Percentiles rank a stretch among this genome's conserved stretches.
These are phyloP conservation scores for Monosporascus sp. DNA, from an alignment of 2,329 filamentous ascomycete genomes.

Conservation along the genomic window DNA sequence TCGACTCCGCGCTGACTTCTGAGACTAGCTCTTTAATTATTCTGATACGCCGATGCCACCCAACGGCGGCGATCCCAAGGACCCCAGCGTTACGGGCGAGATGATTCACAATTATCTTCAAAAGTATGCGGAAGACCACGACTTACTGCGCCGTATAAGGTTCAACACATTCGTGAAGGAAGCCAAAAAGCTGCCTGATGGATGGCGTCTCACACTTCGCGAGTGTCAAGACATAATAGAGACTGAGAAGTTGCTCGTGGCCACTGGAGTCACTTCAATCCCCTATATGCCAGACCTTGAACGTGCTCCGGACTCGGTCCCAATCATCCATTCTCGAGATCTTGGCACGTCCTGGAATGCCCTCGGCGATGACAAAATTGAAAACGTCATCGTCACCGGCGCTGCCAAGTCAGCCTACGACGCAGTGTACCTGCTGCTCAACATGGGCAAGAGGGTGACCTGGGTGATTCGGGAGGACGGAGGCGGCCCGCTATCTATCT, in stretches of 20 bases:
- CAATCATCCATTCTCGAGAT: conserved; percentile 19
- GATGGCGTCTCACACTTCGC: conserved; percentile 13
- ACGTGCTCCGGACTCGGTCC: conserved; percentile 8
- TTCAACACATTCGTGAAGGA: conserved; percentile 19
- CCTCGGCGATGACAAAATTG: conserved; percentile 6
- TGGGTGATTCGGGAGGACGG: conserved; percentile 23
- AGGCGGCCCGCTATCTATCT: conserved; percentile 13
- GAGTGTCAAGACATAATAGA: conserved; percentile 10
- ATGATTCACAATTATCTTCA: conserved; percentile 23
- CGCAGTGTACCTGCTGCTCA: conserved; percentile 19
- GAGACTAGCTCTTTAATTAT: conserved; percentile 17
- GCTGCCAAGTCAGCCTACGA: conserved; percentile 24
- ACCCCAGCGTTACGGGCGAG: conserved; percentile 20
- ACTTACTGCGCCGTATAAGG: conserved; percentile 18
- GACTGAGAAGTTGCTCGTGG: conserved; percentile 25
- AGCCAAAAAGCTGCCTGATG: conserved; percentile 9
- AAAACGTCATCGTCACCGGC: conserved; percentile 17
- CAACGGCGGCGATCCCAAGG: conserved; percentile 14
- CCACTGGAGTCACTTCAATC: conserved; percentile 27
- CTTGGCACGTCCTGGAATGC: conserved; percentile 13
- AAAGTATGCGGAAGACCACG: conserved; percentile 20
- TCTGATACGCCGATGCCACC: conserved; percentile 19
- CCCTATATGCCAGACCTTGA: conserved; percentile 16
- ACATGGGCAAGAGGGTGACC: conserved; percentile 18
- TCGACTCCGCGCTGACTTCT: background rate